These are phyloP conservation scores for Cymodocea nodosa DNA, from an alignment of 116 monocot genomes.

Conservation along the genomic window DNA sequence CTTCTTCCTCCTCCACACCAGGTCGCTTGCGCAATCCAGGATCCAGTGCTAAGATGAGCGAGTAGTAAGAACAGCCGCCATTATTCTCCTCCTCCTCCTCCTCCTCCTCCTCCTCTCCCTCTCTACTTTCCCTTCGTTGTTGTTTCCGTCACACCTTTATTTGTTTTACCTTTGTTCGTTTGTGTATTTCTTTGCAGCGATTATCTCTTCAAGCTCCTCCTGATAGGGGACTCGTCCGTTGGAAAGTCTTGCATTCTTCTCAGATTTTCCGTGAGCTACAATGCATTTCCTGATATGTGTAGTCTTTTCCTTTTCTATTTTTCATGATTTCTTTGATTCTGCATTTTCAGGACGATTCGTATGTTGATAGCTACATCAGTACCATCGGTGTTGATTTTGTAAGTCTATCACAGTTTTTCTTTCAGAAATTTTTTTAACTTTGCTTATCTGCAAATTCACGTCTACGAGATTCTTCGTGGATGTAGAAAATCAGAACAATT, in stretches of 20 bases:
- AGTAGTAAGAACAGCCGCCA: conserved; percentile 33
- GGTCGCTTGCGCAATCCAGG: not conserved
- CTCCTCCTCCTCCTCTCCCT: not conserved
- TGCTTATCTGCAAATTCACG: not conserved
- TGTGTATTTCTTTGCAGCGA: conserved; percentile 27
- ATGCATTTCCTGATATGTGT: conserved; percentile 1
- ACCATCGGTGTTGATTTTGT: conserved; percentile 90
- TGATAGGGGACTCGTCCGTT: conserved; percentile 85
- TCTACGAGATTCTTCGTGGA: not conserved
- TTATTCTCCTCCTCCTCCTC: not conserved
- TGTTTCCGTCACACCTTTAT: not conserved
- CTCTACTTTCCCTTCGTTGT: too few relatives aligned
- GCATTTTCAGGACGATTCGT: conserved; percentile 76
- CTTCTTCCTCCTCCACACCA: not conserved
- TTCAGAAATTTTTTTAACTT: not conserved
- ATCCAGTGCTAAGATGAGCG: conserved; percentile 26
- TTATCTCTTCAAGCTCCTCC: conserved; percentile 89
- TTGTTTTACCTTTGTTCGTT: not conserved
- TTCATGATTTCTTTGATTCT: not conserved
- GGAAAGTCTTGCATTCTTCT: conserved; percentile 89
- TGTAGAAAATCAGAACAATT: conserved; percentile 82
- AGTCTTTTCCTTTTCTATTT: not conserved
- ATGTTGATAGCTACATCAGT: conserved; percentile 79
- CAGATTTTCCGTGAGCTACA: conserved; percentile 72
- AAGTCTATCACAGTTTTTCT: conserved; percentile 11